Evolutionary conservation across 192 early-diverging fungal species (phyloP).

Genomic region (Powellomyces hirtus): DNA sequence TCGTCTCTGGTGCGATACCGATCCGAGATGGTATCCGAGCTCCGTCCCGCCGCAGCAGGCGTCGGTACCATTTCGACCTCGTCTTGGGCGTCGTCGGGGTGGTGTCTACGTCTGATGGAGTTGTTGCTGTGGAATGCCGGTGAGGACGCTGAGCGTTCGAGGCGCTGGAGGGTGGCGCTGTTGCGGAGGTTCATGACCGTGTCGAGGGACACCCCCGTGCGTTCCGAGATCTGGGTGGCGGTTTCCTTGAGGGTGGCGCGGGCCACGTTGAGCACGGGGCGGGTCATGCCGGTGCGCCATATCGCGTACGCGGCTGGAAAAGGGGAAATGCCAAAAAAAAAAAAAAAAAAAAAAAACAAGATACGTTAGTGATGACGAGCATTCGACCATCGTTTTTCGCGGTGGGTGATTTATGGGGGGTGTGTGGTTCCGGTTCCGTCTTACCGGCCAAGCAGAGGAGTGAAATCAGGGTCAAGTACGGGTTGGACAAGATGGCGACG

Average conservation of each 20-base stretch:
- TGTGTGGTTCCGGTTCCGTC: no score
- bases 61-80: neutral
- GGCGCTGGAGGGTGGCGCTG: neutral
- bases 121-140: neutral
- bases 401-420: no score
- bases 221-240: slow-evolving; percentile 5
- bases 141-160: neutral
- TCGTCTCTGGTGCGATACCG: no score
- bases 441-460: slow-evolving; percentile 26
- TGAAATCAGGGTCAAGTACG: slow-evolving; percentile 55
- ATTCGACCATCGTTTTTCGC: no score
- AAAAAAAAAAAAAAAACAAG: no score
- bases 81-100: neutral
- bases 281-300: slow-evolving; percentile 43
- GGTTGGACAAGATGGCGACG: slow-evolving; percentile 77
- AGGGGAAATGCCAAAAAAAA: no score
- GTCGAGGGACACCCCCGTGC: neutral
- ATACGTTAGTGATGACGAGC: neutral
- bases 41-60: no score
- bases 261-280: slow-evolving; percentile 37
- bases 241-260: slow-evolving; percentile 36
- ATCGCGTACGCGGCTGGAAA: slow-evolving; percentile 34
- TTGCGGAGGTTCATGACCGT: neutral
- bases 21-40: no score
- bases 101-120: neutral